Conservation (phyloP, 306 rosid genomes). For the Fragaria vesca region DNA sequence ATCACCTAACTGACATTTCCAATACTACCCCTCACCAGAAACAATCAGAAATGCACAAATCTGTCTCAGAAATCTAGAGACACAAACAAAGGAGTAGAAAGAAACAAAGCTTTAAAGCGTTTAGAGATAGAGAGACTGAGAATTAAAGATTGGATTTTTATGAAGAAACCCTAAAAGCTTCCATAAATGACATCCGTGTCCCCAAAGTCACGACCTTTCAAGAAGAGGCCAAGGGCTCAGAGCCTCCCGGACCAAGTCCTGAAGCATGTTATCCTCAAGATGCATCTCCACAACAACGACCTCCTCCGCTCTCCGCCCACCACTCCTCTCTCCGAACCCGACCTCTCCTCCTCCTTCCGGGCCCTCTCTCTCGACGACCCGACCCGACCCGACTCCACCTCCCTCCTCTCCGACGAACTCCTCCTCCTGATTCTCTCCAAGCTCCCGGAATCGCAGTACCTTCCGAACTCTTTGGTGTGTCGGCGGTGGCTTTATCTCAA, state of each 20-base stretch:
- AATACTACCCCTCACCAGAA: not conserved
- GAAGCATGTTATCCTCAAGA: constrained; percentile 41
- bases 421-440: constrained; percentile 61
- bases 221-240: constrained; percentile 12
- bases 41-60: not conserved
- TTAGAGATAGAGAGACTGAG: not conserved
- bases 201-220: not conserved
- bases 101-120: not conserved
- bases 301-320: constrained; percentile 21
- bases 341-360: constrained; percentile 7
- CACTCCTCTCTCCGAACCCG: constrained; percentile 16
- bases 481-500: constrained; percentile 88
- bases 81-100: not conserved
- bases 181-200: constrained; percentile 24
- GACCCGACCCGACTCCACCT: constrained; percentile 20
- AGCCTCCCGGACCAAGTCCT: constrained; percentile 31
- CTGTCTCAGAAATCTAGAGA: not conserved
- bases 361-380: constrained; percentile 4
- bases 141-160: not conserved
- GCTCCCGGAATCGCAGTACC: constrained; percentile 49
- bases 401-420: constrained; percentile 33
- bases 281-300: constrained; percentile 23
- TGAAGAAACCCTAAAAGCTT: not conserved
- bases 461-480: constrained; percentile 66
- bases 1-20: not conserved